Conservation (phyloP, 805 yeast genomes). For the Saturnispora kantuleensis region DNA sequence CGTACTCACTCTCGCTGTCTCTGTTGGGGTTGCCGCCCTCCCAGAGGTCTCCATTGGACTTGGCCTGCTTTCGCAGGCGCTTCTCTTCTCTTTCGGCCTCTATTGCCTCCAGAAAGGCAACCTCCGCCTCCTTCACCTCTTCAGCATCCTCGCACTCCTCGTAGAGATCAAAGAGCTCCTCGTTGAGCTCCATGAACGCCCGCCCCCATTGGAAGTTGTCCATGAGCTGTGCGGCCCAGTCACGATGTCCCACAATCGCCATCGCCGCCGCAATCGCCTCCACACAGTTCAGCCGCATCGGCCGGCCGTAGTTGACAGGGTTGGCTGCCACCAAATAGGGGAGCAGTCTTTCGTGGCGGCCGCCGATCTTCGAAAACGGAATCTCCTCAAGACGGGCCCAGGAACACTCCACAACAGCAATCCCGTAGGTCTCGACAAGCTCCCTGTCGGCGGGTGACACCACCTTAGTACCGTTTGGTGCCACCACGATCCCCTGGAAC, state of each 20-base stretch:
- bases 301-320: slow-evolving; percentile 93
- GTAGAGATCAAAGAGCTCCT: slow-evolving; percentile 66
- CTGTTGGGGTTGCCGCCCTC: slow-evolving; percentile 69
- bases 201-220: slow-evolving; percentile 88
- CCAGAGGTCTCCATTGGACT: slow-evolving; percentile 54
- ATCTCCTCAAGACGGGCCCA: slow-evolving; percentile 98
- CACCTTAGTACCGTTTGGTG: slow-evolving; percentile 85
- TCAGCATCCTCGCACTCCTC: slow-evolving; percentile 73
- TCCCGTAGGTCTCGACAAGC: slow-evolving; percentile 71
- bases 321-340: slow-evolving; percentile 95
- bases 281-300: slow-evolving; percentile 93
- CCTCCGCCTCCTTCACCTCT: slow-evolving; percentile 63
- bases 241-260: slow-evolving; percentile 83
- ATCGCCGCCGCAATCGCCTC: slow-evolving; percentile 97
- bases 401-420: slow-evolving; percentile 97
- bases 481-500: slow-evolving; percentile 80
- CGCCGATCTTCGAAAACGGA: slow-evolving; percentile 91
- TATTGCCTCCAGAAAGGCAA: slow-evolving; percentile 57
- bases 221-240: slow-evolving; percentile 76
- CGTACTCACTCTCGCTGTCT: slow-evolving; percentile 17
- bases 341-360: slow-evolving; percentile 72
- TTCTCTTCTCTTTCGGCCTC: slow-evolving; percentile 53
- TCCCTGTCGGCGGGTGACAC: slow-evolving; percentile 83
- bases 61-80: slow-evolving; percentile 41
- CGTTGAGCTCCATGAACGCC: slow-evolving; percentile 74